Percentiles rank a stretch among this genome's conserved stretches.
phyloP scores from a whole-genome alignment of 1,284 basidiomycete species.

The Afroboletus lepidellus region DNA sequence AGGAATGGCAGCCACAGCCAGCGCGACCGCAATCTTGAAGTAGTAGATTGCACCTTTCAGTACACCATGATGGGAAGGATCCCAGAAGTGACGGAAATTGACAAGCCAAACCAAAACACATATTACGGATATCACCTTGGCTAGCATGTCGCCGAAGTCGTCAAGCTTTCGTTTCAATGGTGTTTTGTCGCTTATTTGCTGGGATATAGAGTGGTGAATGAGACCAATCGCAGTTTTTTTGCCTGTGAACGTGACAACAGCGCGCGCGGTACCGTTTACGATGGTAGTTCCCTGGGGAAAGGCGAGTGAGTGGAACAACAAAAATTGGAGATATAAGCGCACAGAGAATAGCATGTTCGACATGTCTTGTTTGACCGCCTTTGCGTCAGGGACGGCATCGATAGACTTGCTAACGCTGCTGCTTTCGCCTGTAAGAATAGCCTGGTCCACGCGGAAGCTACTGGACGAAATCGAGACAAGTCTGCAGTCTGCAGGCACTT shows the following conservation, averaged over 20 bases:
- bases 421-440: conserved; percentile 92
- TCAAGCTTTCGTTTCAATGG: conserved; percentile 94
- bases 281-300: conserved; percentile 82
- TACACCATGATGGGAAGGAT: conserved; percentile 85
- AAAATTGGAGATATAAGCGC: neutral
- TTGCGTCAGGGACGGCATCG: conserved; percentile 61
- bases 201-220: conserved; percentile 90
- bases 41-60: conserved; percentile 95
- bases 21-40: conserved; percentile 96
- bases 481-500: conserved; percentile 91
- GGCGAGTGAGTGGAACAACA: conserved; percentile 2
- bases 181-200: conserved; percentile 90
- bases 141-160: conserved; percentile 93
- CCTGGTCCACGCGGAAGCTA: conserved; percentile 91
- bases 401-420: conserved; percentile 81
- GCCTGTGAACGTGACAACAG: conserved; percentile 86
- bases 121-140: conserved; percentile 94
- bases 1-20: conserved; percentile 95
- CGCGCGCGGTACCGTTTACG: conserved; percentile 84
- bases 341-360: conserved; percentile 92
- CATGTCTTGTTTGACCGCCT: conserved; percentile 95
- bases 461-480: conserved; percentile 87
- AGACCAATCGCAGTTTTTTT: conserved; percentile 87
- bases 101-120: conserved; percentile 95
- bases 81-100: conserved; percentile 91